phyloP scores from a whole-genome alignment of 257 asterid species.

The Solanum bulbocastanum region DNA sequence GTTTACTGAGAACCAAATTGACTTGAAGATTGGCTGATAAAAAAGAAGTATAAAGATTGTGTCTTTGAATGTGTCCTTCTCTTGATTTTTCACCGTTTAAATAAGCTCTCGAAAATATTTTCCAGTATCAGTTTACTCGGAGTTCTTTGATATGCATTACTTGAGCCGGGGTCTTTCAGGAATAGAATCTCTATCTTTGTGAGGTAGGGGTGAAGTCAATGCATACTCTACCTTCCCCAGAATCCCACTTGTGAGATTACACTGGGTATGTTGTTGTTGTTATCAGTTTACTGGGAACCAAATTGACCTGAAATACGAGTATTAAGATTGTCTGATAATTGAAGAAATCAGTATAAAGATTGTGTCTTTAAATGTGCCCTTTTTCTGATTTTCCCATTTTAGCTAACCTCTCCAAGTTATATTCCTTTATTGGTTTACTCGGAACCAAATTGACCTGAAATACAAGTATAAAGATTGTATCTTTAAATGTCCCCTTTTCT shows the following conservation, averaged over 20 bases:
- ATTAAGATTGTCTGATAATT: not conserved
- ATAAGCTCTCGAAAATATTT: not conserved
- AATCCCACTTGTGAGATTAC: no score
- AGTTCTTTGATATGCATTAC: no score
- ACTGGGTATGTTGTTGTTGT: no score
- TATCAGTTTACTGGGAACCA: not conserved
- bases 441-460: not conserved
- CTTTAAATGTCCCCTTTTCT: not conserved
- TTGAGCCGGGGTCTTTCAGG: no score
- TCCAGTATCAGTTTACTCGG: not conserved
- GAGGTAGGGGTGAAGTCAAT: no score
- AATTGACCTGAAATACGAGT: not conserved
- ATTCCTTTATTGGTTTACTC: not conserved
- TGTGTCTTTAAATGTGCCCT: not conserved
- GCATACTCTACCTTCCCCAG: no score
- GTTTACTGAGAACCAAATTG: not conserved
- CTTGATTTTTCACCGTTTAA: not conserved
- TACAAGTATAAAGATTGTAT: not conserved
- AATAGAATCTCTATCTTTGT: no score
- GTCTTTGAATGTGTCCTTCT: not conserved
- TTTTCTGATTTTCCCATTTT: not conserved
- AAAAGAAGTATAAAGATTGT: not conserved
- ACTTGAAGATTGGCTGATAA: not conserved
- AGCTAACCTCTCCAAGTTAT: not conserved
- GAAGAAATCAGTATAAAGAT: not conserved